These are phyloP conservation scores for Zygosaccharomyces gambellarensis DNA, from an alignment of 805 yeast species.

Conservation along the genomic window DNA sequence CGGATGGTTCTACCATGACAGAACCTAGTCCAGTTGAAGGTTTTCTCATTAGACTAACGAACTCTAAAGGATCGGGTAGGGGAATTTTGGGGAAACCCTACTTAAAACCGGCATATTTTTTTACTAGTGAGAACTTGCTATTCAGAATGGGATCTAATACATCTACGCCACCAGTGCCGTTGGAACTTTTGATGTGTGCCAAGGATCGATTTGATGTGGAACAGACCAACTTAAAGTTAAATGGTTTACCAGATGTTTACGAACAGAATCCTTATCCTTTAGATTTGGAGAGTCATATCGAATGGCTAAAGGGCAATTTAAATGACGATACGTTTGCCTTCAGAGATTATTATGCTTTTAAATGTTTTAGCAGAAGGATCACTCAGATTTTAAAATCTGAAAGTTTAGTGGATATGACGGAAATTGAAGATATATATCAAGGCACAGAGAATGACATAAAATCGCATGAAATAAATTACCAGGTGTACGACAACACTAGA, in stretches of 20 bases:
- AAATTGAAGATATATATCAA: constrained; percentile 39
- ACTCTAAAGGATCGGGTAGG: constrained; percentile 42
- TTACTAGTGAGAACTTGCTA: constrained; percentile 56
- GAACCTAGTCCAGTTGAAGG: constrained; percentile 86
- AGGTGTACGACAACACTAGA: constrained; percentile 19
- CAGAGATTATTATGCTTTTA: constrained; percentile 55
- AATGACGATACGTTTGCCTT: constrained; percentile 39
- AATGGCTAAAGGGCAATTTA: constrained; percentile 51
- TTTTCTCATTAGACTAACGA: constrained; percentile 55
- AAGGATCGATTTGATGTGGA: constrained; percentile 32
- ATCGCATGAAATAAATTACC: constrained; percentile 27
- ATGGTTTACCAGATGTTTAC: constrained; percentile 37
- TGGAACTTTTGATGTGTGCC: constrained; percentile 18
- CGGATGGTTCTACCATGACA: constrained; percentile 21
- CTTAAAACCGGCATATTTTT: constrained; percentile 57
- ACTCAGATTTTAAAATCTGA: constrained; percentile 52
- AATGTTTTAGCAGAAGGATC: constrained; percentile 60
- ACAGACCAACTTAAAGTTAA: constrained; percentile 18
- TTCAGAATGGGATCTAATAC: constrained; percentile 50
- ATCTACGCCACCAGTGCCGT: constrained; percentile 60
- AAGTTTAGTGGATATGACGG: constrained; percentile 56
- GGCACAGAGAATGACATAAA: constrained; percentile 30
- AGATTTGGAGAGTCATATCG: constrained; percentile 47
- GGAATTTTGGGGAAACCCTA: constrained; percentile 38
- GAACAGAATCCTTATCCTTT: constrained; percentile 52